phyloP scores from a whole-genome alignment of 768 basidiomycete species.

The Hygrocybe coccinea region DNA sequence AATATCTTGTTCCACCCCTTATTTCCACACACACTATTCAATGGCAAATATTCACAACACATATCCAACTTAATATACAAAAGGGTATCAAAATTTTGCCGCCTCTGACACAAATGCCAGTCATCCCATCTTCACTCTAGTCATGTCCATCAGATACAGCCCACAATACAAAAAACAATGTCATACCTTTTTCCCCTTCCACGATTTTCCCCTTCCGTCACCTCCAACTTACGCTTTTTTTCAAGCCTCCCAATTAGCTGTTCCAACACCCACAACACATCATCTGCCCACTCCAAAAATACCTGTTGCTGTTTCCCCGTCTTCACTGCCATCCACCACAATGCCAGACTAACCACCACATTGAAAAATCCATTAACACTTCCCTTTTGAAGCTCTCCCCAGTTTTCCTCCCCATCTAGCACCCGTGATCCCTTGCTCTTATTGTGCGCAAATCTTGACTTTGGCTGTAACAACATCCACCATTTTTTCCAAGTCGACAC shows the following conservation, averaged over 20 bases:
- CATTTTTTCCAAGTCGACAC: neutral
- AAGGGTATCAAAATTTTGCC: neutral
- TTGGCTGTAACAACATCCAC: neutral
- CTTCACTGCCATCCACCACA: neutral
- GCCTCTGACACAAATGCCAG: neutral
- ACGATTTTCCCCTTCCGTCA: neutral
- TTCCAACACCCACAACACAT: neutral
- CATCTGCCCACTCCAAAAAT: neutral
- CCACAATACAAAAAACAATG: neutral
- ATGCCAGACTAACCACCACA: neutral
- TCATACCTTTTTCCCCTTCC: neutral
- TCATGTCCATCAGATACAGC: neutral
- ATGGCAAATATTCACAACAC: neutral
- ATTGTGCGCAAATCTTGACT: neutral
- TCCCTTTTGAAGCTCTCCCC: neutral
- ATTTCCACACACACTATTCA: neutral
- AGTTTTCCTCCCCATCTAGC: neutral
- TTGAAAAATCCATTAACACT: constrained; percentile 1
- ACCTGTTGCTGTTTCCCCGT: neutral
- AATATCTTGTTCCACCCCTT: too few relatives aligned
- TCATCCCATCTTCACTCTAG: neutral
- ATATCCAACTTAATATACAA: neutral
- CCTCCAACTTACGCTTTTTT: neutral
- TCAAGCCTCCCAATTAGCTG: neutral
- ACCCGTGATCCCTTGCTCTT: neutral